Evolutionary conservation across 352 stramenopile genomes (phyloP), one percentile per base, ranked within the genome.

Genomic region (Globisporangium sylvaticum): DNA sequence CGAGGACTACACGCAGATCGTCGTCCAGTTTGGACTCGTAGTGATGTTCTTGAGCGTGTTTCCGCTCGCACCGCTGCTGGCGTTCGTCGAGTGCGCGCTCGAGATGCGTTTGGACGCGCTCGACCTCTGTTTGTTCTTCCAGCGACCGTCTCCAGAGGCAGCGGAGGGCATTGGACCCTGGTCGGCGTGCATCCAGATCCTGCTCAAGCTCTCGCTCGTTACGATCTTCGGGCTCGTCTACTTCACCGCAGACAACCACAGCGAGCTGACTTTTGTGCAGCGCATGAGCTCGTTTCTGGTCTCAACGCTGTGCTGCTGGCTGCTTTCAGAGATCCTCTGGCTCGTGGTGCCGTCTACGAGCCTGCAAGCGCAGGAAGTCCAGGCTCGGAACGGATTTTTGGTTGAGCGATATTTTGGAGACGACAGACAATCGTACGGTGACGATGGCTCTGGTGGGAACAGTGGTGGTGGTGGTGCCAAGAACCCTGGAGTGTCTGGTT

Each of bases 371-470:
- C 50, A 73, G 25, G 74, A 76, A 50, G 66, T 69, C 8, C 62
- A 68, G 9, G 72, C 67, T 12, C 77, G 81, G 0, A 82, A 83
- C 34, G 50, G 58, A 1, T 89, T 84, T 39, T 42, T 87, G 0
- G 55, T 80, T 0, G 76, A 86, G 53, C 79, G 79, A 18, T 89
- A 87, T 67, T 77, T 89, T 52, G 75, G 75, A 20, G 68, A 69
- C 4, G 65, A 71, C 12, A 48, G 31, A n/a, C 42, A 71, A 7
- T 7, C 48, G 31, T 10, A 48, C 27, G 22, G 29, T 10, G 27
- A 18, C 15, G 42, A 46, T 34, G 58, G 67, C 24, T 65, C 65
- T 6, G 25, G 22, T 0, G 18, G 9, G 0, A n/a, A n/a, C n/a
- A n/a, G n/a, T n/a, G n/a, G n/a, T n/a, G n/a, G n/a, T n/a, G n/a